Evolutionary conservation across 1,284 basidiomycete species (phyloP), one percentile per base, ranked within the genome.

Genomic region (Fomitiporia mediterranea): DNA sequence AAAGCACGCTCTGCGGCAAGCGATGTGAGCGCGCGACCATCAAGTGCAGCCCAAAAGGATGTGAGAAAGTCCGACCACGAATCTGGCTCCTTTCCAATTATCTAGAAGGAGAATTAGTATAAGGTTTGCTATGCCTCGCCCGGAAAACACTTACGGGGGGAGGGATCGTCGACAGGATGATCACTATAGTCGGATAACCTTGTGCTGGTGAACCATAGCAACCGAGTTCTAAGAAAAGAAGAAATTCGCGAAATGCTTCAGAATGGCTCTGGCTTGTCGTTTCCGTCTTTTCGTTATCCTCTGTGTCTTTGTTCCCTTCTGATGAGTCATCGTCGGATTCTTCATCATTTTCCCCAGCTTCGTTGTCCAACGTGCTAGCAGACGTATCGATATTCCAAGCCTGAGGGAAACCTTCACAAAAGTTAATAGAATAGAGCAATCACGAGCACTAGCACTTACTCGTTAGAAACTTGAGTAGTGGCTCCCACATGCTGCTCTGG

Each of bases 111-210:
- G 4, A 11, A 17, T n/a, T 2, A n/a, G 42, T 21, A 46, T 13
- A 48, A 0, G 21, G 28, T 17, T 8, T 11, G 25, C 13, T 43
- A n/a, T 17, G 15, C 19, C 34, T 37, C 9, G 2, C 6, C n/a
- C 8, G 13, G 2, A 2, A 23, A 4, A 9, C n/a, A 70, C 78
- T 48, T 64, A 86, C 83, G 32, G 74, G 73, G 2, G 74, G 66
- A 4, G 91, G 89, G 25, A 96, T 81, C 0, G 89, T 92, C 0
- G 89, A 88, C 3, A 96, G 66, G 23, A 94, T 77, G 37, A 95
- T 72, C 7, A 94, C 71, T 28, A 94, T 74, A 0, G 84, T 77
- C 0, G 90, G 89, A 65, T 94, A 95, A 2, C 86, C 87, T 61
- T 86, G 78, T 2, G 78, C 61, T 0, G 91, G 85, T n/a, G 84